A percentile compares a stretch with the other conserved stretches of the same genome.
These are phyloP conservation scores for Fusarium lyarnte DNA, from an alignment of 2,329 filamentous ascomycete species.

Conservation along the genomic window DNA sequence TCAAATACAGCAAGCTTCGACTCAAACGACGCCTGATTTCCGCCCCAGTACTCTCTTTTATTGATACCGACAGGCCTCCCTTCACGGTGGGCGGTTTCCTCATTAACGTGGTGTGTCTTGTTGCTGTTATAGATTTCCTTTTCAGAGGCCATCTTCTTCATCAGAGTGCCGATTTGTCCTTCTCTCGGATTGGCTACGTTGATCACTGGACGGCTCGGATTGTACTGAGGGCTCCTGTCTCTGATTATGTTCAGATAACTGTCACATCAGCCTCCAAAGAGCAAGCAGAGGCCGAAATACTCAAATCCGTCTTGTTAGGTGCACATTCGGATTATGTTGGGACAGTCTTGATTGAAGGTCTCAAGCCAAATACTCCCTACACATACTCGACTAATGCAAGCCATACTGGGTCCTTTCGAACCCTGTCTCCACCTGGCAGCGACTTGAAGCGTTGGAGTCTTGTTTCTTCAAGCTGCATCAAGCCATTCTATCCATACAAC, in stretches of 20 bases:
- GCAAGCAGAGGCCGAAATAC: rapidly evolving
- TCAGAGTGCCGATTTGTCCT: background rate
- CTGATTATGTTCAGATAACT: background rate
- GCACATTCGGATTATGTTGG: background rate
- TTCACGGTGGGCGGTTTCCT: background rate
- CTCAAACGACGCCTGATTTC: background rate
- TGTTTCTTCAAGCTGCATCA: background rate
- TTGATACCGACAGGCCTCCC: background rate
- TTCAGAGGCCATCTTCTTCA: background rate
- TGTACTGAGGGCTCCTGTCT: background rate
- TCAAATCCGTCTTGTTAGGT: rapidly evolving
- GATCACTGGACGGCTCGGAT: background rate
- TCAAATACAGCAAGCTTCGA: background rate
- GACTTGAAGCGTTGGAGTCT: background rate
- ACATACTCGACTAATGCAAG: background rate
- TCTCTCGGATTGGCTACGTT: background rate
- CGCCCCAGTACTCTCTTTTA: background rate
- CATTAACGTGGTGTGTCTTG: background rate
- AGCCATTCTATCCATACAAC: background rate
- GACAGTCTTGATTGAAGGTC: background rate
- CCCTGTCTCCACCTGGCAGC: rapidly evolving
- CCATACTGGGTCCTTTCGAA: background rate
- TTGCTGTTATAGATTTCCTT: background rate
- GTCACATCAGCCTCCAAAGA: rapidly evolving
- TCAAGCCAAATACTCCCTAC: background rate